phyloP scores from a whole-genome alignment of 2,329 filamentous ascomycete species.

The Xylariaceae sp. region DNA sequence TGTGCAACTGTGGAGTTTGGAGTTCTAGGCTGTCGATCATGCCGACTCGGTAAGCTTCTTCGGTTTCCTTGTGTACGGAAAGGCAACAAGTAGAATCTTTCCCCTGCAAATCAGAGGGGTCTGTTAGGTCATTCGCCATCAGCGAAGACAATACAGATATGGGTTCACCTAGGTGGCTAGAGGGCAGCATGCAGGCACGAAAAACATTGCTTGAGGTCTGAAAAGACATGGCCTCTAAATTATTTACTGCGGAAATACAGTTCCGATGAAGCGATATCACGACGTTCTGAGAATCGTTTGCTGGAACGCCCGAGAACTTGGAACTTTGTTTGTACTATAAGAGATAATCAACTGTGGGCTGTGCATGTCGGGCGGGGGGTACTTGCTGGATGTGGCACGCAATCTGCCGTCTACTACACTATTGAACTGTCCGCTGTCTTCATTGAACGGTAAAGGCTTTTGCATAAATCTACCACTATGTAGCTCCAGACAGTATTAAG shows the following conservation, averaged over 20 bases:
- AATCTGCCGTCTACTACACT: too few relatives aligned
- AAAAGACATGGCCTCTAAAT: background rate
- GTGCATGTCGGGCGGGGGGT: background rate
- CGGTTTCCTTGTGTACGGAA: conserved; percentile 3
- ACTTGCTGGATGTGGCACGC: background rate
- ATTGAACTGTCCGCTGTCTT: too few relatives aligned
- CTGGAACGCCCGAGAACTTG: background rate
- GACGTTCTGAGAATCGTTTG: background rate
- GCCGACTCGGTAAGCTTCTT: background rate
- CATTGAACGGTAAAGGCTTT: too few relatives aligned
- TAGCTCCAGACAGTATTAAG: too few relatives aligned
- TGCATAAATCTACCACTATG: too few relatives aligned
- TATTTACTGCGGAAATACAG: background rate
- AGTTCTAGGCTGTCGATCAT: conserved; percentile 11
- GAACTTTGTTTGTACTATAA: conserved; percentile 21
- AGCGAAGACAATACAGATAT: conserved; percentile 6
- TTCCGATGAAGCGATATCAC: background rate
- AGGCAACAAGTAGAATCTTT: background rate
- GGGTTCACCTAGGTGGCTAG: background rate
- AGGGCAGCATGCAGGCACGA: background rate
- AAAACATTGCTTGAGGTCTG: conserved; percentile 3
- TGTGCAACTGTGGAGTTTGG: conserved; percentile 2
- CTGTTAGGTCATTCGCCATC: background rate
- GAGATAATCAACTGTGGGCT: conserved; percentile 7
- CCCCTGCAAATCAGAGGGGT: too few relatives aligned